Conservation (phyloP, 768 basidiomycete species). For the Heimioporus sp. region DNA sequence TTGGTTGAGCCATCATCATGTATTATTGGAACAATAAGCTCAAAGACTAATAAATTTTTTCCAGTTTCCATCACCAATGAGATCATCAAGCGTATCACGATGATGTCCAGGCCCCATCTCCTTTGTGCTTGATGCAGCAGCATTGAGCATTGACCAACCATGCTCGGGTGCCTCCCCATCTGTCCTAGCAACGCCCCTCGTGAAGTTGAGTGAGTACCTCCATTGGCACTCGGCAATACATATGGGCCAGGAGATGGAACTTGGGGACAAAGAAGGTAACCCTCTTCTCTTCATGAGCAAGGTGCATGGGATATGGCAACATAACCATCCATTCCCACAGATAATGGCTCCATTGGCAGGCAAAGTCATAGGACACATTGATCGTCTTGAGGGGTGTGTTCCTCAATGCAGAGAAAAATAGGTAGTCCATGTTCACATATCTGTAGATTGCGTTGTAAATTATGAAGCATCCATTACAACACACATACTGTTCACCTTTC, state of each 20-base stretch:
- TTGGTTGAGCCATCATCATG: too few relatives aligned
- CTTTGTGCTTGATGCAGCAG: slow-evolving; percentile 28
- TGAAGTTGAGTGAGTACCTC: slow-evolving; percentile 31
- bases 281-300: too few relatives aligned
- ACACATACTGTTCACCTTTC: not conserved
- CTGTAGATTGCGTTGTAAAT: not conserved
- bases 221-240: slow-evolving; percentile 24
- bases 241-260: slow-evolving; percentile 40
- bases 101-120: slow-evolving; percentile 37
- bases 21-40: not conserved
- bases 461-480: too few relatives aligned
- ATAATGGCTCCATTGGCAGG: not conserved
- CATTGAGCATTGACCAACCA: slow-evolving; percentile 36
- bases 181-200: not conserved
- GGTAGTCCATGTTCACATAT: slow-evolving; percentile 1
- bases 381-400: not conserved
- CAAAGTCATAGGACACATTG: not conserved
- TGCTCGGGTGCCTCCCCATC: slow-evolving; percentile 36
- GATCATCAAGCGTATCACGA: slow-evolving; percentile 36
- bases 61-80: slow-evolving; percentile 35
- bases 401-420: not conserved
- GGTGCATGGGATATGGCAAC: not conserved
- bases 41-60: slow-evolving; percentile 30
- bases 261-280: slow-evolving; percentile 28
- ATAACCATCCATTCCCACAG: not conserved